Base-by-base conservation (phyloP, 1,139 yeast species). In the Suzukiozyma palmioleophila region DNA sequence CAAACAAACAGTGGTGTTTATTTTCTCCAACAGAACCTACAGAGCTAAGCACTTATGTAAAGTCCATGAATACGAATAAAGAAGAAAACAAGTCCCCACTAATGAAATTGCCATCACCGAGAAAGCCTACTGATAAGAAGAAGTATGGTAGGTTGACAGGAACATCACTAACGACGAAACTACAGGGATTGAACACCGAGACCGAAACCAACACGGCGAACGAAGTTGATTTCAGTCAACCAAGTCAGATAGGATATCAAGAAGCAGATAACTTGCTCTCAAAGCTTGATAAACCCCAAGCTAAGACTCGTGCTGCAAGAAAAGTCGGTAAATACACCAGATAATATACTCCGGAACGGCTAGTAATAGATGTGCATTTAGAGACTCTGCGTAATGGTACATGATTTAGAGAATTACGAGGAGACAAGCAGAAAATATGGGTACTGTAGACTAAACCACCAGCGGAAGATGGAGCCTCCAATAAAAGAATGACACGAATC, bases 1-100 rank as follows among this genome's bases (percentile, higher is more conserved):
- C 64, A 26, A 74, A 77, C 46, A 54, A 62, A 13, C 48, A 57
- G 32, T 77, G 83, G 82, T 77, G 83, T 48, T 56, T 79, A 3
- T 76, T 62, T 54, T 77, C 77, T 7, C 79, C 79, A 1, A 40
- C 9, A 14, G n/a, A 33, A 11, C 30, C 36, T 33, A 33, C 30
- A 5, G 18, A 21, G 14, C 26, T 33, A 10, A 13, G 25, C 12
- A n/a, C 12, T 3, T 33, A 33, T 11, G 13, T 33, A 3, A 16
- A 33, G 14, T 21, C 26, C 14, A 22, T 32, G 8, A 33, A 25
- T 15, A 12, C 15, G 4, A 33, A 26, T 6, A 33, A 12, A 8
- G 13, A 13, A 3, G 12, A 30, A 16, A 30, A 15, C 15, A 56
- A 53, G 31, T 59, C 67, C 10, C 53, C 67, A 34, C 43, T 67